phyloP scores from a whole-genome alignment of 1,284 basidiomycete genomes.

The Exobasidium cylindrosporum region DNA sequence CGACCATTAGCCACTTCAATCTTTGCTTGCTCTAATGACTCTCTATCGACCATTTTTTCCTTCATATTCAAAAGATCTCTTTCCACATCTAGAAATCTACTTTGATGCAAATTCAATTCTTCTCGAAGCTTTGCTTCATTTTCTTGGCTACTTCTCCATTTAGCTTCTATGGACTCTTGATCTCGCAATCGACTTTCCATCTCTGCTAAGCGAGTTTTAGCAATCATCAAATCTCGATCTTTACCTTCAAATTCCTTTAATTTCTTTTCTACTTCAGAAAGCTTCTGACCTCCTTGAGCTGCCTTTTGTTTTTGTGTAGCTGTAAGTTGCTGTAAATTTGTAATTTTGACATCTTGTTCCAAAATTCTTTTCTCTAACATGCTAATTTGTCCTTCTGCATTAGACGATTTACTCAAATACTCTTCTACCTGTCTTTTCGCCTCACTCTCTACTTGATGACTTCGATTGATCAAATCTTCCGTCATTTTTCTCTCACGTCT shows the following conservation, averaged over 20 bases:
- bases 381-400: conserved; percentile 32
- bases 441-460: conserved; percentile 17
- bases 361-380: conserved; percentile 35
- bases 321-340: conserved; percentile 33
- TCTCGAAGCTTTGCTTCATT: conserved; percentile 21
- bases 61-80: conserved; percentile 32
- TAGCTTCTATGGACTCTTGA: conserved; percentile 18
- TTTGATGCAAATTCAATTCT: conserved; percentile 26
- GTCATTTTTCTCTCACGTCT: conserved; percentile 21
- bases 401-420: conserved; percentile 24
- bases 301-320: conserved; percentile 50
- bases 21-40: conserved; percentile 18
- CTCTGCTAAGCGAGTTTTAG: conserved; percentile 16
- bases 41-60: conserved; percentile 27
- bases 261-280: conserved; percentile 37
- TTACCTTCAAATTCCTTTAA: conserved; percentile 29
- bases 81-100: conserved; percentile 32
- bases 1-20: conserved; percentile 21
- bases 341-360: conserved; percentile 42
- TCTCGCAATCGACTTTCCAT: conserved; percentile 25
- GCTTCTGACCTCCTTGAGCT: conserved; percentile 35
- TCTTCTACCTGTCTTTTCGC: conserved; percentile 19
- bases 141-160: conserved; percentile 23
- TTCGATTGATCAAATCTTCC: conserved; percentile 17
- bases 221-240: conserved; percentile 21